Percentiles rank a stretch among this genome's conserved stretches.
phyloP scores from a whole-genome alignment of 441 rosid species.

The Syzygium syzygioides region DNA sequence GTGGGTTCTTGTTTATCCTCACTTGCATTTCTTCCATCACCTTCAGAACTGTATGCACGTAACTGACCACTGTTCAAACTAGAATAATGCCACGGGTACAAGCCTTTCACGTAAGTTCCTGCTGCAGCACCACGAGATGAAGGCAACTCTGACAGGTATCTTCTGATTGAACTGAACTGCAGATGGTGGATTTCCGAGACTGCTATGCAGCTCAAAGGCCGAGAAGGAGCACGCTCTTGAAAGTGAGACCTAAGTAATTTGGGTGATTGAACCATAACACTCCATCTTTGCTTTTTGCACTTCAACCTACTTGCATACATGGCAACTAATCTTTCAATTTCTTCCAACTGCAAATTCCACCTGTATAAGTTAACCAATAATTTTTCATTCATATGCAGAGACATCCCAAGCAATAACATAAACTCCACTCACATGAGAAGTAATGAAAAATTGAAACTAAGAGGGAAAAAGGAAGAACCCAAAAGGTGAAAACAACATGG shows the following conservation, averaged over 20 bases:
- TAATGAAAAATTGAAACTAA: neutral
- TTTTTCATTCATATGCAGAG: neutral
- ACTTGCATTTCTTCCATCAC: constrained; percentile 74
- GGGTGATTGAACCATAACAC: constrained; percentile 37
- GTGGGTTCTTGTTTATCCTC: constrained; percentile 52
- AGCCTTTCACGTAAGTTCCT: constrained; percentile 15
- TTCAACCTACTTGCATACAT: constrained; percentile 69
- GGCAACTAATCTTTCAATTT: constrained; percentile 21
- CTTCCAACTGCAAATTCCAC: constrained; percentile 10
- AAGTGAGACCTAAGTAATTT: constrained; percentile 30
- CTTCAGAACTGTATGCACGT: constrained; percentile 67
- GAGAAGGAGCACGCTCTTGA: constrained; percentile 24
- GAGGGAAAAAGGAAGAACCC: neutral
- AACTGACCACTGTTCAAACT: constrained; percentile 28
- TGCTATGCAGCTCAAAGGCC: constrained; percentile 16
- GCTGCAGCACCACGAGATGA: constrained; percentile 18
- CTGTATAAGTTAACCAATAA: neutral
- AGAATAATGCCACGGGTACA: constrained; percentile 15
- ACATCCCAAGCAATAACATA: neutral
- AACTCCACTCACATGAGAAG: neutral
- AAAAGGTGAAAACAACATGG: neutral
- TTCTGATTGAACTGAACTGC: constrained; percentile 26
- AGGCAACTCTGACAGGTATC: constrained; percentile 25
- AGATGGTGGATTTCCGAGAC: constrained; percentile 15
- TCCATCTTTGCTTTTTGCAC: constrained; percentile 50